These are phyloP conservation scores for Hsuehochloa calcarea DNA, from an alignment of 176 grass and related monocot species.

Conservation along the genomic window DNA sequence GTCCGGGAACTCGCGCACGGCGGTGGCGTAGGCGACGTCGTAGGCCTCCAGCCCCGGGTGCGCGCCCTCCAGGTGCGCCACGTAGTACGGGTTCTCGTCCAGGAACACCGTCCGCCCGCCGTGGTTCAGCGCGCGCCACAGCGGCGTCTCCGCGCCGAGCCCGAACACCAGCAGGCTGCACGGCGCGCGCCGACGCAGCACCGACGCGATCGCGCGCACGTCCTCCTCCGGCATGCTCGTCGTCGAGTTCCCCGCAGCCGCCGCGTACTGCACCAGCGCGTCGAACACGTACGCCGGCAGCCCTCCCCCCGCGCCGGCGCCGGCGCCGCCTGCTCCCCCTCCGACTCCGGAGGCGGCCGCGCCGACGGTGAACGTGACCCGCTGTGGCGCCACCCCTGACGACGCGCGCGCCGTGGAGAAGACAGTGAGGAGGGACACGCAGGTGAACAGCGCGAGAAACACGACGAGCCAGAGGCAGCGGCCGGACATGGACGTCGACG, in stretches of 20 bases:
- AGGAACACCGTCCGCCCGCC: conserved; percentile 92
- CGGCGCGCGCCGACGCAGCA: conserved; percentile 63
- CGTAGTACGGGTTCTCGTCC: conserved; percentile 97
- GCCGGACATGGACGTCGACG: conserved; percentile 16
- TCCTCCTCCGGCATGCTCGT: conserved; percentile 68
- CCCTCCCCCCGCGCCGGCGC: background rate
- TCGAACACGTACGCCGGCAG: conserved; percentile 72
- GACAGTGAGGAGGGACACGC: conserved; percentile 69
- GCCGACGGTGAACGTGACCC: background rate
- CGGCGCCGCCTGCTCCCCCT: background rate
- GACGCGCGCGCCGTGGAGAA: conserved; percentile 44
- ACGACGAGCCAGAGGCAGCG: conserved; percentile 54
- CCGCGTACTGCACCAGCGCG: conserved; percentile 82
- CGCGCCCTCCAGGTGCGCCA: conserved; percentile 69
- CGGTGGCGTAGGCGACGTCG: conserved; percentile 79
- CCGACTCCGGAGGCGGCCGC: background rate
- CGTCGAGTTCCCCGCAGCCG: conserved; percentile 55
- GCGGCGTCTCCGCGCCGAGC: conserved; percentile 77
- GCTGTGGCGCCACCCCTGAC: background rate
- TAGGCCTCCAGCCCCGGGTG: conserved; percentile 83
- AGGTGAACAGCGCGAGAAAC: conserved; percentile 58
- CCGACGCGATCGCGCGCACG: conserved; percentile 65
- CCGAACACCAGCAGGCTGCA: conserved; percentile 92
- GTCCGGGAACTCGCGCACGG: conserved; percentile 56
- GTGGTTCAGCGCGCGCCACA: conserved; percentile 96